Base-by-base conservation (phyloP, 2,329 filamentous ascomycete species). In the Shiraia sp. region DNA sequence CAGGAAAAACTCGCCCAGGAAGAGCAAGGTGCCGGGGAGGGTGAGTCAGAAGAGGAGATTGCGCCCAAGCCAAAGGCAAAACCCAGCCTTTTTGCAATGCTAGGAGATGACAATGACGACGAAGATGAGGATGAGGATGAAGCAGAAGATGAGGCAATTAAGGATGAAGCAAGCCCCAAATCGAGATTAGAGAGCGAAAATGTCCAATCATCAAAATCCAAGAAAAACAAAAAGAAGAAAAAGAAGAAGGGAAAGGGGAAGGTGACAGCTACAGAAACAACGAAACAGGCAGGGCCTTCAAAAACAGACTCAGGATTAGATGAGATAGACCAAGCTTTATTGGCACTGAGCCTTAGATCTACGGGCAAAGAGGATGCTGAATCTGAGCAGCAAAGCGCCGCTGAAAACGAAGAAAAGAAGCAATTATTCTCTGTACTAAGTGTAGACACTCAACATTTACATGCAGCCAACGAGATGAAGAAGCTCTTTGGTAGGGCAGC, bases 401-500 rank as follows among this genome's bases (percentile, higher is more conserved):
- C 52, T 8, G 41, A 63, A 16, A 65, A 70, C 42, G 65, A 69
- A 38, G 71, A 72, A 36, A 64, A 72, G 32, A 69, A 79, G 34
- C 75, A 75, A 74, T 47, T 80, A 65, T 69, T 72, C 45, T 65
- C 76, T 14, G 68, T 87, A 10, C 72, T 88, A 0, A 72, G 77
- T 2, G 73, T 88, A 36, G 84, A 87, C 54, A 81, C 85, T 1
- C 80, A 87, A 53, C 82, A 90, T 55, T 79, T 99, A 9, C 91
- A 92, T 63, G 88, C 88, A 6, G 78, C 86, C 25, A 95, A 96
- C 60, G 93, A 99, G 73, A 96, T 99, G 90, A 86, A 83, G 42
- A 81, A 79, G 51, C 72, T 89, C 0, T 89, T 88, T 64, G 86
- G 86, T 4, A 79, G 79, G 48, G 79, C 82, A 17, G 83, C 83